Base-by-base conservation (phyloP, 257 asterid species). In the Solanum raphanifolium region DNA sequence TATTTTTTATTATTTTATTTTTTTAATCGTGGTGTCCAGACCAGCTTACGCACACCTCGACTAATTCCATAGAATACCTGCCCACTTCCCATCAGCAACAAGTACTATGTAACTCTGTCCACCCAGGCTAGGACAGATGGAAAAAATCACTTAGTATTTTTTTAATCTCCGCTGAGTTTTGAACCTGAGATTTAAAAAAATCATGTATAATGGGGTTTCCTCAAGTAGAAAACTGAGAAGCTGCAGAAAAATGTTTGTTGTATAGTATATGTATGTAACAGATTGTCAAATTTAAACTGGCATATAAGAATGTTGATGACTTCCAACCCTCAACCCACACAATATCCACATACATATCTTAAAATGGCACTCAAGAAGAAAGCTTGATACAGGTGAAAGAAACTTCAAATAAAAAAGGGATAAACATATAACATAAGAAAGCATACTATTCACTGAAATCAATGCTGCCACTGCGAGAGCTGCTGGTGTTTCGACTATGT, bases 401-500 rank as follows among this genome's bases (percentile, higher is more conserved):
- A 78, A 78, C 81, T 16, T 85, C 46, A 83, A 18, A 23, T 36
- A 11, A 75, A 27, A 43, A 43, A 12, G 16, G 52, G 52, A 43
- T 43, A 12, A 43, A 43, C 52, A 43, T 43, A 12, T 43, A 43
- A 4, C 52, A 43, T 43, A 4, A 43, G 52, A 87, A 73, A 35
- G 68, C 82, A 35, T 76, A 87, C 93, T 93, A 92, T 84, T 94
- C 96, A 73, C 98, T 93, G 79, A 91, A 93, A 89, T 97, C 98
- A 21, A 90, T 90, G 87, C 98, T 95, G 81, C 95, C 96, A 41
- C 98, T 93, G 81, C 87, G 94, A 41, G 99, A 95, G 91, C 96
- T 93, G 75, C 97, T 95, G 75, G 92, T 92, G 4, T 92, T 94
- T 83, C 96, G 93, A 88, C 98, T 95, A 90, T 95, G 99, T 85